phyloP scores from a whole-genome alignment of 1,139 yeast species.

The Candida sp. region DNA sequence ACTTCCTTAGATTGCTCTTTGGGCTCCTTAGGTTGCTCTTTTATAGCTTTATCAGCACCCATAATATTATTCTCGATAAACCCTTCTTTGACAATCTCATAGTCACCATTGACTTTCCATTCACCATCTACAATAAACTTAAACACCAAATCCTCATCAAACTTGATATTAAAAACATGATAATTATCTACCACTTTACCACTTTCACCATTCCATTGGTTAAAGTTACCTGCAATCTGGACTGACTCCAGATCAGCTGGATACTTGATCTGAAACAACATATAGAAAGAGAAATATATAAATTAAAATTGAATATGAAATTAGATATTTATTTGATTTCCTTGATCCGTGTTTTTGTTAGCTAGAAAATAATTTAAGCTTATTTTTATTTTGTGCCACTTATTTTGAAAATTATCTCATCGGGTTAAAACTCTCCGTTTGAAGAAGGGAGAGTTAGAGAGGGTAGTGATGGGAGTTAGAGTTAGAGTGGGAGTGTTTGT shows the following conservation, averaged over 20 bases:
- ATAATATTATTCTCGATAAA: conserved; percentile 39
- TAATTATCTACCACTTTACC: conserved; percentile 12
- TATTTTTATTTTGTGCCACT: too few species aligned
- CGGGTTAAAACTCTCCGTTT: background rate
- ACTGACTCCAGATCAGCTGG: conserved; percentile 18
- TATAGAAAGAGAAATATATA: background rate
- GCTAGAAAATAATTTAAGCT: background rate
- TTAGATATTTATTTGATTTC: too few species aligned
- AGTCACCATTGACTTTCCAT: conserved; percentile 30
- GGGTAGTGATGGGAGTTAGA: too few species aligned
- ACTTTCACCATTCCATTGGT: conserved; percentile 31
- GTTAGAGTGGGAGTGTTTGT: too few species aligned
- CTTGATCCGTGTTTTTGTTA: background rate
- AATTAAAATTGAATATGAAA: background rate
- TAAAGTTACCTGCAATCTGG: conserved; percentile 42
- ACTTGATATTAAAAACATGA: conserved; percentile 16
- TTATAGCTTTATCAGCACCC: conserved; percentile 23
- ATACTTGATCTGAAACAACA: conserved; percentile 5
- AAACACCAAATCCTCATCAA: conserved; percentile 22
- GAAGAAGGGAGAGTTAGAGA: too few species aligned
- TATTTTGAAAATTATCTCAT: background rate
- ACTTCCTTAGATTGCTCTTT: background rate
- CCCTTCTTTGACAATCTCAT: conserved; percentile 24
- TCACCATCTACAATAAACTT: conserved; percentile 36
- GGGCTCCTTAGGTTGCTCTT: background rate